Evolutionary conservation across 371 early-diverging fungal species (phyloP).

Genomic region (Conidiobolus incongruus): DNA sequence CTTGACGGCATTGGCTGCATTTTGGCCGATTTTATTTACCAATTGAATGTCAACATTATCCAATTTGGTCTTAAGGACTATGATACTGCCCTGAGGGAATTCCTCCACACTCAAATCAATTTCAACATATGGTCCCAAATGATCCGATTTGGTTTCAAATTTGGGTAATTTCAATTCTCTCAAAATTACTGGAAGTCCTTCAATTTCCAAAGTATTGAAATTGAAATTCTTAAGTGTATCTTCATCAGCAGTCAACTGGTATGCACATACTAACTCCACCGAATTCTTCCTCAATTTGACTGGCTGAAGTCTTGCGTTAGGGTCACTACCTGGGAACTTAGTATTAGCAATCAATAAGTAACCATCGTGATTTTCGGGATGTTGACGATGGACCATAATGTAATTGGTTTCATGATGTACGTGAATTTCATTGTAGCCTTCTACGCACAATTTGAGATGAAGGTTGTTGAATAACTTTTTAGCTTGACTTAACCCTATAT

Average conservation of each 20-base stretch:
- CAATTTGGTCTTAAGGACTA: conserved; percentile 32
- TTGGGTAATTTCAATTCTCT: conserved; percentile 21
- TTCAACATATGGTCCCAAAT: conserved; percentile 28
- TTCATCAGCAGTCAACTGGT: conserved; percentile 15
- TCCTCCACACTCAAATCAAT: conserved; percentile 25
- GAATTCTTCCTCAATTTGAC: conserved; percentile 34
- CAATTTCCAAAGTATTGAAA: conserved; percentile 13
- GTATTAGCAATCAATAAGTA: conserved; percentile 73
- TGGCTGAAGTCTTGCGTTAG: conserved; percentile 10
- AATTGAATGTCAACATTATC: not conserved
- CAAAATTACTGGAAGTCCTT: conserved; percentile 27
- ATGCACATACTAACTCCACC: conserved; percentile 22
- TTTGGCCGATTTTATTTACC: conserved; percentile 9
- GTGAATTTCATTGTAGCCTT: conserved; percentile 72
- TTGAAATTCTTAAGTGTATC: conserved; percentile 9
- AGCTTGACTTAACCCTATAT: conserved; percentile 34
- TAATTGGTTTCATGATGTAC: conserved; percentile 83
- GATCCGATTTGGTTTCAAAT: conserved; percentile 16
- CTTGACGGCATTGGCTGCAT: conserved; percentile 17
- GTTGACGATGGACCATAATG: conserved; percentile 73
- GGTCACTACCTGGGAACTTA: conserved; percentile 34
- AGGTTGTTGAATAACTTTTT: conserved; percentile 48
- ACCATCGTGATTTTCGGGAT: conserved; percentile 74
- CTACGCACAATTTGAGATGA: conserved; percentile 56
- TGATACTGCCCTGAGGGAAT: conserved; percentile 47